Conservation (phyloP, 805 yeast species). For the Zygosaccharomyces kombuchaensis region DNA sequence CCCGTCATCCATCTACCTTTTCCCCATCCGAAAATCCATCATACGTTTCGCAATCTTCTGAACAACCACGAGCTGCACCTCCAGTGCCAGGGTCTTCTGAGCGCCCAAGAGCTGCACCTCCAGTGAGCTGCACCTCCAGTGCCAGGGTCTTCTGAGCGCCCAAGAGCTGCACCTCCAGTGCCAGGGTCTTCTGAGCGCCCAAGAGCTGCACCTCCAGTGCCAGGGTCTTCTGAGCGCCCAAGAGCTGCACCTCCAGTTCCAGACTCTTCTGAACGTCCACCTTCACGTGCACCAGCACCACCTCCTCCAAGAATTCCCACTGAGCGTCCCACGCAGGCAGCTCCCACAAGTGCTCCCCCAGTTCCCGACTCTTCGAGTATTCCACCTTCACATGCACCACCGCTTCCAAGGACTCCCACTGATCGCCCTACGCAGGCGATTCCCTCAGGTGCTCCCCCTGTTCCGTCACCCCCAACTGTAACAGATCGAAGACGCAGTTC, state of each 20-base stretch:
- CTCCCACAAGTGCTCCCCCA: slow-evolving; percentile 12
- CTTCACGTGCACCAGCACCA: not conserved
- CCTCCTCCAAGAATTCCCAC: too few relatives aligned
- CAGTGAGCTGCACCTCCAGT: slow-evolving; percentile 17
- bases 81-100: slow-evolving; percentile 2
- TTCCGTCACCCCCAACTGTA: slow-evolving; percentile 19
- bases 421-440: slow-evolving; percentile 15
- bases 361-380: slow-evolving; percentile 1
- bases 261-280: slow-evolving; percentile 6
- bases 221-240: slow-evolving; percentile 6
- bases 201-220: not conserved
- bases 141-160: slow-evolving; percentile 3
- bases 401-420: not conserved
- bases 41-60: not conserved
- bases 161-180: slow-evolving; percentile 19
- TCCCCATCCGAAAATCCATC: not conserved
- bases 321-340: too few relatives aligned
- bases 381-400: slow-evolving; percentile 5
- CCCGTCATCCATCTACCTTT: not conserved
- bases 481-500: slow-evolving; percentile 18
- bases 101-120: slow-evolving; percentile 16
- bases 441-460: slow-evolving; percentile 10
- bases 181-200: not conserved
- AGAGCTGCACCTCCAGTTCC: slow-evolving; percentile 17
- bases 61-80: not conserved